phyloP scores from a whole-genome alignment of 371 early-diverging fungal genomes.

The Zychaea mexicana region DNA sequence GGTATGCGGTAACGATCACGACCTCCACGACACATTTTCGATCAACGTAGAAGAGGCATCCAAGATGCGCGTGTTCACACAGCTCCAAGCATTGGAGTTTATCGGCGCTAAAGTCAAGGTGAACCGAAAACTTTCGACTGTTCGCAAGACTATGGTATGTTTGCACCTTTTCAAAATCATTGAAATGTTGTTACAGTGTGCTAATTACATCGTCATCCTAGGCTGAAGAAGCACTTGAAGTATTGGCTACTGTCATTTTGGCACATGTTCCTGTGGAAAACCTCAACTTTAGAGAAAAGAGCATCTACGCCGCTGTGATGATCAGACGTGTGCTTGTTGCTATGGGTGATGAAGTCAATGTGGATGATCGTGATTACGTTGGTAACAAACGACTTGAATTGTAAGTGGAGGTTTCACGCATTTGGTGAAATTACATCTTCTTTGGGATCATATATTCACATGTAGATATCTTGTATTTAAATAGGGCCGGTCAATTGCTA shows the following conservation, averaged over 20 bases:
- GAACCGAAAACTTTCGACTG: constrained; percentile 58
- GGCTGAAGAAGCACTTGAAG: constrained; percentile 92
- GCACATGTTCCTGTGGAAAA: constrained; percentile 96
- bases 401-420: constrained; percentile 45
- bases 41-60: constrained; percentile 92
- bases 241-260: constrained; percentile 91
- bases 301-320: constrained; percentile 97
- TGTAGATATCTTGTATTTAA: background rate
- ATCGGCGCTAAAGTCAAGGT: constrained; percentile 85
- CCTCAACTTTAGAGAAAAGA: constrained; percentile 92
- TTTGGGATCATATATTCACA: background rate
- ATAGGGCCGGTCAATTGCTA: constrained; percentile 96
- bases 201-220: constrained; percentile 1
- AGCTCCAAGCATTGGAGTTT: constrained; percentile 92
- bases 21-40: constrained; percentile 83
- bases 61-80: constrained; percentile 78
- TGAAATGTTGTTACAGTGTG: background rate
- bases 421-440: background rate
- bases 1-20: constrained; percentile 87
- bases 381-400: constrained; percentile 99
- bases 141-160: constrained; percentile 55
- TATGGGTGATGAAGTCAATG: constrained; percentile 74
- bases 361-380: constrained; percentile 99
- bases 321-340: constrained; percentile 95
- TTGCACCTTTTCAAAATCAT: too few relatives aligned